Percentiles rank a stretch among this genome's conserved stretches.
These are phyloP conservation scores for Aureobasidium sp. DNA, from an alignment of 2,329 filamentous ascomycete species.

Conservation along the genomic window DNA sequence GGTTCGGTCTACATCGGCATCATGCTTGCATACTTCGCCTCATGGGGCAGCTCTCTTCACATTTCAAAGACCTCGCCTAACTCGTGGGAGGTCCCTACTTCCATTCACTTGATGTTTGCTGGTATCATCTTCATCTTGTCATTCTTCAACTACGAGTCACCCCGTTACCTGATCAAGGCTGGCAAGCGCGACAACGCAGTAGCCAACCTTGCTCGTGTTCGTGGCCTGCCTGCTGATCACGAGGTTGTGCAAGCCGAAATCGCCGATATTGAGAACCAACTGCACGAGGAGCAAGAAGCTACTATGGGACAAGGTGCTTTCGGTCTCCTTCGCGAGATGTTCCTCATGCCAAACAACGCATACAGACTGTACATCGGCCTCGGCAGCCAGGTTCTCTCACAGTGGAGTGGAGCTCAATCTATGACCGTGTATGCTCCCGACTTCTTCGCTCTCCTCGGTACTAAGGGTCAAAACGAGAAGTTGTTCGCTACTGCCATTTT, in stretches of 20 bases:
- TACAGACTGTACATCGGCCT: constrained; percentile 61
- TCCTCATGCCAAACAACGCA: constrained; percentile 57
- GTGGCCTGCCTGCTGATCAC: constrained; percentile 57
- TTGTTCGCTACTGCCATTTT: constrained; percentile 66
- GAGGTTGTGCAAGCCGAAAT: constrained; percentile 41
- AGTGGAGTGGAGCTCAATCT: constrained; percentile 60
- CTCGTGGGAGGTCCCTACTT: constrained; percentile 57
- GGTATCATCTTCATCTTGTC: constrained; percentile 60
- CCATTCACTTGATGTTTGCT: constrained; percentile 67
- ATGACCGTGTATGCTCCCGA: constrained; percentile 70
- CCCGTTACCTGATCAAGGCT: constrained; percentile 56
- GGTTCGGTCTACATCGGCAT: constrained; percentile 65
- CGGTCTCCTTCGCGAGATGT: constrained; percentile 59
- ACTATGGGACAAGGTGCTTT: constrained; percentile 53
- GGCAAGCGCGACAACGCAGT: constrained; percentile 58
- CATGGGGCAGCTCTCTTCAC: constrained; percentile 41
- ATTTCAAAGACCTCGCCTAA: constrained; percentile 29
- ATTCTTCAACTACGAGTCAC: constrained; percentile 53
- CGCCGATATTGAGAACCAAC: constrained; percentile 50
- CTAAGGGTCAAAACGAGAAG: constrained; percentile 55
- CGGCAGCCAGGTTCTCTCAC: constrained; percentile 29
- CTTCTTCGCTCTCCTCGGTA: constrained; percentile 61
- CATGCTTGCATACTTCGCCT: constrained; percentile 68
- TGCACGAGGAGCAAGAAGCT: constrained; percentile 62
- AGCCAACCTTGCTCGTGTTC: constrained; percentile 45